These are phyloP conservation scores for Lithohypha guttulata DNA, from an alignment of 2,329 filamentous ascomycete species.

Conservation along the genomic window DNA sequence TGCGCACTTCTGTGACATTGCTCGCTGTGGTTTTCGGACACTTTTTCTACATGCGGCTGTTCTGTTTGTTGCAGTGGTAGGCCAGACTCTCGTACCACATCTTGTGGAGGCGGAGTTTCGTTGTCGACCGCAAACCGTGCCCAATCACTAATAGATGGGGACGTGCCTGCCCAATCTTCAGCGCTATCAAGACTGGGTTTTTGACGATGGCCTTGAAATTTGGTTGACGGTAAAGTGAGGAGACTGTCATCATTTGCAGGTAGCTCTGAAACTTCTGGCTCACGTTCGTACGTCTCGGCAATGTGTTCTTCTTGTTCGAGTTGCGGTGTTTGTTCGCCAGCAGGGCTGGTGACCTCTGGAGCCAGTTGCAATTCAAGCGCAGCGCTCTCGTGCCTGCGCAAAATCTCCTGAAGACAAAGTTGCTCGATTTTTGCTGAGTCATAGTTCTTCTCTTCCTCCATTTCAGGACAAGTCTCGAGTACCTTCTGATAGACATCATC, in stretches of 20 bases:
- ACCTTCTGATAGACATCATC: slow-evolving; percentile 27
- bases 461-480: slow-evolving; percentile 39
- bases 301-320: slow-evolving; percentile 6
- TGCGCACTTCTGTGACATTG: slow-evolving; percentile 7
- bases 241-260: not conserved
- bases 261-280: not conserved
- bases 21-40: slow-evolving; percentile 3
- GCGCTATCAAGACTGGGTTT: slow-evolving; percentile 34
- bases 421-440: slow-evolving; percentile 45
- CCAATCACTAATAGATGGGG: slow-evolving; percentile 40
- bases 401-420: slow-evolving; percentile 43
- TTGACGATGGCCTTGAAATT: slow-evolving; percentile 22
- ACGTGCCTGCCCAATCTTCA: slow-evolving; percentile 40
- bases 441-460: slow-evolving; percentile 45
- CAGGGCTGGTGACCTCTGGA: not conserved
- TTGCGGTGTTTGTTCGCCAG: not conserved
- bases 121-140: slow-evolving; percentile 33
- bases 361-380: not conserved
- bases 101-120: not conserved
- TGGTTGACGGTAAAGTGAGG: slow-evolving; percentile 11
- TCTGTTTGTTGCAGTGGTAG: too few species aligned
- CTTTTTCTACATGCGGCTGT: too few species aligned
- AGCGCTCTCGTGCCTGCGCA: slow-evolving; percentile 11
- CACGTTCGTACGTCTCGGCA: slow-evolving; percentile 4
- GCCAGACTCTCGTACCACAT: too few species aligned